Evolutionary conservation across 257 asterid genomes (phyloP), one percentile per base, ranked within the genome.

Genomic region (Verbena officinalis): DNA sequence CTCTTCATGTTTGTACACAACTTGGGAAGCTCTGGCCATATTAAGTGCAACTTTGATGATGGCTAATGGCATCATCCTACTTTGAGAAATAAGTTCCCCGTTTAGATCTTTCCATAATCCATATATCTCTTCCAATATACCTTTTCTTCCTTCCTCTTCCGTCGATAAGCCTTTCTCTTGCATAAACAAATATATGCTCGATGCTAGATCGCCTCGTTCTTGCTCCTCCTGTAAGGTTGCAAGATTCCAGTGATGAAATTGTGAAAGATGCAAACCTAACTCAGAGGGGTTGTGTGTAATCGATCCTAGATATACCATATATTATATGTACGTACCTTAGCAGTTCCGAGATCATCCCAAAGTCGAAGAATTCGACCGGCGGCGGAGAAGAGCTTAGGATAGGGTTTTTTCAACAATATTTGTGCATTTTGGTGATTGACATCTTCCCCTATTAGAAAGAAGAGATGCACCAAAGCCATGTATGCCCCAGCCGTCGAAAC

Each of bases 1-100:
- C 45, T 79, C 88, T 1, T 87, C 80, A 49, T 87, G 95, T 66
- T 87, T 87, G 79, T 87, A 87, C 51, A 87, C 89, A 6, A 87
- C 88, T 71, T 83, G 90, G 0, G 95, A 82, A 69, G 90, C 83
- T 52, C 95, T 72, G 0, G 95, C 92, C 95, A 87, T 87, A 73
- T 87, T 84, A 34, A 87, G 76, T 22, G 90, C 86, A 44, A 77
- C 91, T 51, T 77, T 73, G 22, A 75, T 68, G 30, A 84, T 78
- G 12, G 86, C 46, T 20, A 83, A 55, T 1, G 95, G 92, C 88
- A 80, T 53, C 88, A 80, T 53, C 7, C 40, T 70, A 11, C 74
- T 74, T 22, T 62, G 19, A 1, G 74, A 50, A 0, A 77, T 74
- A 6, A 87, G 44, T 63, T 81, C 92, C 0, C 68, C 84, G 40